These are phyloP conservation scores for Candida qinlingensis DNA, from an alignment of 805 yeast species.

Conservation along the genomic window DNA sequence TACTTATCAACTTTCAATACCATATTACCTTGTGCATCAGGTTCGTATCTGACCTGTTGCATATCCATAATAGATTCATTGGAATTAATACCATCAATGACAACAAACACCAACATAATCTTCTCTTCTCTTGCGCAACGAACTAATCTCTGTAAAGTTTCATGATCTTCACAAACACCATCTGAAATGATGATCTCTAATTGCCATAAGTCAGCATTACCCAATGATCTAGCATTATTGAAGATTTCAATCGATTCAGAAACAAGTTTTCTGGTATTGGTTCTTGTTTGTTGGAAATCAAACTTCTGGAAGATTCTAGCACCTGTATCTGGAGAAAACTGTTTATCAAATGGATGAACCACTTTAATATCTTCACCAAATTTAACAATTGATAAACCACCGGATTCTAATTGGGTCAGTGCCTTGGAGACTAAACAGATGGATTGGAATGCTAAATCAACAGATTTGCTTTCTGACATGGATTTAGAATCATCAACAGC, in stretches of 20 bases:
- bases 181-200: slow-evolving; percentile 89
- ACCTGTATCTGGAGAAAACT: slow-evolving; percentile 80
- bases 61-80: slow-evolving; percentile 88
- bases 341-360: slow-evolving; percentile 86
- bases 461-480: slow-evolving; percentile 90
- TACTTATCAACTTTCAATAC: slow-evolving; percentile 75
- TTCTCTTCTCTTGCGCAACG: slow-evolving; percentile 88
- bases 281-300: slow-evolving; percentile 81
- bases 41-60: slow-evolving; percentile 84
- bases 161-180: slow-evolving; percentile 97
- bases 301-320: slow-evolving; percentile 82
- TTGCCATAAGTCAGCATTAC: slow-evolving; percentile 76
- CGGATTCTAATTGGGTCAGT: slow-evolving; percentile 88
- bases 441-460: slow-evolving; percentile 89
- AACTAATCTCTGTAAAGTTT: slow-evolving; percentile 71
- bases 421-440: slow-evolving; percentile 93
- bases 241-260: slow-evolving; percentile 69
- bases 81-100: slow-evolving; percentile 83
- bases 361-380: slow-evolving; percentile 82
- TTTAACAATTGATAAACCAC: slow-evolving; percentile 83
- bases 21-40: slow-evolving; percentile 65
- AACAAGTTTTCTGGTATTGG: slow-evolving; percentile 76
- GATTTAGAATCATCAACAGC: slow-evolving; percentile 97
- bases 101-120: slow-evolving; percentile 91
- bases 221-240: slow-evolving; percentile 44